phyloP scores from a whole-genome alignment of 306 rosid genomes.

The Sophora flavescens region DNA sequence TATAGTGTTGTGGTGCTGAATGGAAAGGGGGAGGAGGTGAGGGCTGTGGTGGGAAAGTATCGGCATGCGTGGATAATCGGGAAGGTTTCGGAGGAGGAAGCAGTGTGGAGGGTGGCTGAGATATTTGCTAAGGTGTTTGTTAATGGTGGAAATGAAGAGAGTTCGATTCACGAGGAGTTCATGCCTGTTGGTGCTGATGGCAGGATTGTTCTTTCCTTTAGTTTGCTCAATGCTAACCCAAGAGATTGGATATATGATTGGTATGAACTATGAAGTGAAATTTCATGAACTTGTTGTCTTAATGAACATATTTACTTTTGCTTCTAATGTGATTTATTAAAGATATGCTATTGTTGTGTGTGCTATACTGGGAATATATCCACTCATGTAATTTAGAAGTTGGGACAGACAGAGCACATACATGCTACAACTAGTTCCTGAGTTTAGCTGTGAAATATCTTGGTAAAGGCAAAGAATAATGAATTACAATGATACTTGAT shows the following conservation, averaged over 20 bases:
- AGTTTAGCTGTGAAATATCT: constrained; percentile 1
- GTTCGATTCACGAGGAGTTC: constrained; percentile 79
- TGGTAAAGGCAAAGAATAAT: constrained; percentile 9
- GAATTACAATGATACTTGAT: background rate
- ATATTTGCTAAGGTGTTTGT: constrained; percentile 81
- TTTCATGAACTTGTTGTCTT: background rate
- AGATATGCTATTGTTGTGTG: background rate
- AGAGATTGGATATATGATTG: constrained; percentile 84
- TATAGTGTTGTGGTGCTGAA: constrained; percentile 80
- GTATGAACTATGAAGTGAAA: constrained; percentile 55
- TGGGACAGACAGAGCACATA: background rate
- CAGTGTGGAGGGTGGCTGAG: constrained; percentile 69
- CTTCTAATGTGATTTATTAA: constrained; percentile 2
- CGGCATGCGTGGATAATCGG: constrained; percentile 87
- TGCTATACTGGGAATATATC: constrained; percentile 3
- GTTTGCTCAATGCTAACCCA: constrained; percentile 90
- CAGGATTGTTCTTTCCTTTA: constrained; percentile 85
- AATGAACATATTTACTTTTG: constrained; percentile 19
- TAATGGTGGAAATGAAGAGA: constrained; percentile 87
- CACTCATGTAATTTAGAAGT: background rate
- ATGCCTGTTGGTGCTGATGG: constrained; percentile 99
- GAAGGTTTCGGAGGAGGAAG: constrained; percentile 61
- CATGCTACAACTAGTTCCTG: background rate
- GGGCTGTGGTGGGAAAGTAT: constrained; percentile 80
- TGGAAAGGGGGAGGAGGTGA: constrained; percentile 55